Evolutionary conservation across 768 basidiomycete genomes (phyloP), one percentile per base, ranked within the genome.

Genomic region (Cystofilobasidium ferigula): DNA sequence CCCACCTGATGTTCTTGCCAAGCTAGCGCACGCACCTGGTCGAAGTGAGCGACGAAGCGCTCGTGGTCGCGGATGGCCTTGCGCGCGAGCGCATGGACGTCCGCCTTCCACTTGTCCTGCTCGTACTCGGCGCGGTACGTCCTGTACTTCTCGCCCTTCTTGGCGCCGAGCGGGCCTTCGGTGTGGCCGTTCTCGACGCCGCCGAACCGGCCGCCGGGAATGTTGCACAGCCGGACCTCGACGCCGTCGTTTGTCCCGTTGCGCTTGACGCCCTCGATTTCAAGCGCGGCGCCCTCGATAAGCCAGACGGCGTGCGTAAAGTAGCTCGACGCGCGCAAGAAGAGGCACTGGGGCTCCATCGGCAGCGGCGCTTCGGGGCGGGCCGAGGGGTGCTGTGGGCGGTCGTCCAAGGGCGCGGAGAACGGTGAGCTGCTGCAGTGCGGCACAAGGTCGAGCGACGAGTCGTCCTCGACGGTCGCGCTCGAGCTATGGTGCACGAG

Each of bases 31-130:
- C 63, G 32, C 8, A 64, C 63, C 64, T 67, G 57, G 48, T 59
- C 64, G 34, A 92, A 93, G 74, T 91, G 86, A 0, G 83, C 76
- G 26, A 91, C 80, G 72, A 91, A 93, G 69, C 83, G 84, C 71
- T 91, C 87, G 68, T 89, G 87, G 73, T 93, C 90, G 12, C 87
- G 84, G 70, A 89, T 80, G 70, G 84, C 82, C 78, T 88, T 90
- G 78, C 80, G 83, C 38, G 91, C 72, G 48, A 87, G 77, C 26
- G 77, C 74, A 7, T 74, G 74, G 51, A 92, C 79, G 48, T 84
- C 82, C 58, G 86, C 86, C 62, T 81, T 80, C 76, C 87, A 83
- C 10, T 71, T 69, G 24, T 78, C 76, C 22, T 83, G 81, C 1
- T 79, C 81, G 30, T 91, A 80, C 9, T 80, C 81, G 42, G 76